These are phyloP conservation scores for Domatiomyces catenatus DNA, from an alignment of 2,329 filamentous ascomycete species.

Conservation along the genomic window DNA sequence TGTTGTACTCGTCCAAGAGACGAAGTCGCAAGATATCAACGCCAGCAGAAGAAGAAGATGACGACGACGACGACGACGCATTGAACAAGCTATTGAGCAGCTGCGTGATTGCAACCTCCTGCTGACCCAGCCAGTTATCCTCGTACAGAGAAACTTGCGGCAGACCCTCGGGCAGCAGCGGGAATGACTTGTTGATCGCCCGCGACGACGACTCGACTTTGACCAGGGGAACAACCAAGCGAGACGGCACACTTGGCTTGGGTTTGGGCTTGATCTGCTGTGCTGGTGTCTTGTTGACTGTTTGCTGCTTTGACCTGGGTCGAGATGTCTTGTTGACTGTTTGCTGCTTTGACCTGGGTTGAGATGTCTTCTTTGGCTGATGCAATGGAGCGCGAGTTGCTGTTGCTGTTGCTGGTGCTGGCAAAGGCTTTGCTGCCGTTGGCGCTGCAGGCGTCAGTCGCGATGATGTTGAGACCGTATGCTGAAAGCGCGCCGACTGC, in stretches of 20 bases:
- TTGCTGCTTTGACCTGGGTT: not conserved
- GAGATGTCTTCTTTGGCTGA: not conserved
- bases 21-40: constrained; percentile 29
- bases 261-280: constrained; percentile 1
- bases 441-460: not conserved
- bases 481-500: not conserved
- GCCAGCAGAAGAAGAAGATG: constrained; percentile 23
- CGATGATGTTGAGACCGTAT: not conserved
- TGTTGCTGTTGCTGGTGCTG: too few species aligned
- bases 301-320: not conserved
- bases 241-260: constrained; percentile 8
- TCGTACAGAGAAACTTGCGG: constrained; percentile 44
- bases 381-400: not conserved
- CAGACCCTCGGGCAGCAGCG: constrained; percentile 39
- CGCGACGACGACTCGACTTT: not conserved
- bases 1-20: constrained; percentile 40
- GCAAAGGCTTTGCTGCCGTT: not conserved
- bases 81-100: constrained; percentile 41
- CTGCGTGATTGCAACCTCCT: constrained; percentile 46
- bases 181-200: constrained; percentile 28
- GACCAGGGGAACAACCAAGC: constrained; percentile 12
- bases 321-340: not conserved
- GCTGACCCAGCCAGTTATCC: constrained; percentile 46
- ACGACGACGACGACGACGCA: constrained; percentile 13
- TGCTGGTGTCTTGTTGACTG: not conserved